Evolutionary conservation across 2,329 filamentous ascomycete species (phyloP), one percentile per base, ranked within the genome.

Genomic region (Penicillium nordicum): DNA sequence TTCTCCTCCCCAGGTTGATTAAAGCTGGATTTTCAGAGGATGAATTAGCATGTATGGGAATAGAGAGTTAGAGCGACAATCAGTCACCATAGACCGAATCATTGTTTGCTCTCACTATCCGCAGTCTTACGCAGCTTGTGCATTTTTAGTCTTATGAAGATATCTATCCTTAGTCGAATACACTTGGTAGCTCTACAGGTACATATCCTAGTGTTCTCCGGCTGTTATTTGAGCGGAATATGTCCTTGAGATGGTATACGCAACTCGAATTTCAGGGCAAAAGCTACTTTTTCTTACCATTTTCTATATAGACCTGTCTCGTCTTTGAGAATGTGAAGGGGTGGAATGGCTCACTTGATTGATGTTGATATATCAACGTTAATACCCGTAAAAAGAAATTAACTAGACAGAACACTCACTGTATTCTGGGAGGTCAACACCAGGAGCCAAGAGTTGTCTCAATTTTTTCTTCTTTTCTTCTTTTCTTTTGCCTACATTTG

Each of bases 1-100:
- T 62, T 1, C 37, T 64, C 34, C 49, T 66, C 21, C 62, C 63
- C 1, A 54, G 41, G 36, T 50, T 66, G 52, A 27, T 63, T 7
- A 66, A 63, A 30, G 25, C 2, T 23, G 14, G 12, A 9, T 23
- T 11, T 21, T 32, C 30, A 5, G 21, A 25, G 32, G 14, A 47
- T 18, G 3, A 38, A n/a, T 48, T 41, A 45, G 32, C 6, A 12
- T 46, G 18, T 36, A 25, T 5, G 21, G 14, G 14, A 21, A n/a
- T 46, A 25, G 7, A 46, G n/a, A 12, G 5, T 25, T n/a, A n/a
- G 1, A 25, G 5, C 12, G 12, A n/a, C 11, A 32, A 37, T 37
- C 3, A 29, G 5, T 21, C 29, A 21, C 30, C 5, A 32, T 12
- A 5, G 30, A 12, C 30, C 16, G 3, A 36, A n/a, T n/a, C 8